Conservation (phyloP, 805 yeast species). For the Teunomyces pallodes region DNA sequence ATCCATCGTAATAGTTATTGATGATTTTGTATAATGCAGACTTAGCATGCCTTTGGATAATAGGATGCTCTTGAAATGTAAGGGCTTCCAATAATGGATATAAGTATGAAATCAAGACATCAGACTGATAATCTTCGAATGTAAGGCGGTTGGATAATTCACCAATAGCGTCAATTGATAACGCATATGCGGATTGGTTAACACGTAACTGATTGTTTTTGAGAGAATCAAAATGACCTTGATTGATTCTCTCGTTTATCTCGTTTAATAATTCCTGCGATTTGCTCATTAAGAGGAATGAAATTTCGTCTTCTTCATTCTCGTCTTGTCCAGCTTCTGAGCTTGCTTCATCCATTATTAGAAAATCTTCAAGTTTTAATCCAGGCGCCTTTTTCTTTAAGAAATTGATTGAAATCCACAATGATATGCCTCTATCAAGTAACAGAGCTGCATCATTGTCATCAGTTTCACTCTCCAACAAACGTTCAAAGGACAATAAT, state of each 20-base stretch:
- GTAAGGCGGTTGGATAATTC: constrained; percentile 19
- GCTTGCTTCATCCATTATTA: constrained; percentile 18
- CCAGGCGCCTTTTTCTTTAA: constrained; percentile 17
- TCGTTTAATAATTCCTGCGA: constrained; percentile 45
- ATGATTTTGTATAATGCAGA: constrained; percentile 45
- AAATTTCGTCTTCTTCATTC: constrained; percentile 20
- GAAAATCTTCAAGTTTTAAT: constrained; percentile 18
- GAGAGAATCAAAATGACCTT: constrained; percentile 2
- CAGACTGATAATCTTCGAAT: constrained; percentile 34
- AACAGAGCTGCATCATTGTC: neutral
- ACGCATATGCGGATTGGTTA: constrained; percentile 28
- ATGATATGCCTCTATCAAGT: constrained; percentile 14
- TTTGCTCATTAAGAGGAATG: constrained; percentile 28
- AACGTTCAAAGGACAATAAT: constrained; percentile 10
- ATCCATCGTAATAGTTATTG: constrained; percentile 49
- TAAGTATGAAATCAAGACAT: constrained; percentile 65
- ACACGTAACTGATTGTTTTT: constrained; percentile 6
- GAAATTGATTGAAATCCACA: constrained; percentile 34
- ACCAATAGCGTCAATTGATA: constrained; percentile 48
- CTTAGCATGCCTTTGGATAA: constrained; percentile 55
- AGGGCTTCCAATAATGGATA: constrained; percentile 72
- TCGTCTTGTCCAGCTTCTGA: constrained; percentile 9
- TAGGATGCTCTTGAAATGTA: constrained; percentile 49
- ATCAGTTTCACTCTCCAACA: constrained; percentile 12
- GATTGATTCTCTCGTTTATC: constrained; percentile 13